Base-by-base conservation (phyloP, 2,329 filamentous ascomycete genomes). In the Domatiomyces globalis region DNA sequence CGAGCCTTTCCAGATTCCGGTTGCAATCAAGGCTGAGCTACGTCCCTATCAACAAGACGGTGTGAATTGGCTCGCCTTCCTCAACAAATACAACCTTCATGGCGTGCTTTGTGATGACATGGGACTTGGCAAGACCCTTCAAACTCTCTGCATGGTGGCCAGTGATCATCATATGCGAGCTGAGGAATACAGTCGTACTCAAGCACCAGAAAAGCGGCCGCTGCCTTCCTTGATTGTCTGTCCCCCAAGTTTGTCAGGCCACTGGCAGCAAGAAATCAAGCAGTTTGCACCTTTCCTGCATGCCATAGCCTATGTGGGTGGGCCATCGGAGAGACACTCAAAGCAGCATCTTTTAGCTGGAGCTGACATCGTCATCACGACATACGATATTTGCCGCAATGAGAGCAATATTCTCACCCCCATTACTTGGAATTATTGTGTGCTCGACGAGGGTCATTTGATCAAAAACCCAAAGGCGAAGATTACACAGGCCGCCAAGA, bases 401-500 rank as follows among this genome's bases (percentile, higher is more conserved):
- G 92, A 98, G 63, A 80, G 83, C n/a, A 88, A 95, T 7, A 67
- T 90, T 4, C 77, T 98, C 33, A 79, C 80, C 45, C 80, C 86
- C 50, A 80, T 92, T 63, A 92, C 79, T 59, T 98, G 90, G 88
- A 98, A 98, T 65, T 98, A 98, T 65, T 85, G 92, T 51, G 89
- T 98, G 3, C 79, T 98, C 6, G 92, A 98, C 63, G 92, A 98
- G 71, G 92, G 94, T 1, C 92, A 98, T 71, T 71, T 98, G 57
- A 98, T 98, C 75, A 98, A 98, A 74, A 98, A 98, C 66, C 88
- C 92, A 2, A 94, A 92, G 66, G 89, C 94, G 1, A 98, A 98
- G 71, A 92, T 94, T 54, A 94, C 87, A 0, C 77, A 89, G 54
- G 89, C 92, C 0, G 90, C 96, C 58, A 98, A 98, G 73, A 80